Base-by-base conservation (phyloP, 1,139 yeast species). In the Blastobotrys proliferans region DNA sequence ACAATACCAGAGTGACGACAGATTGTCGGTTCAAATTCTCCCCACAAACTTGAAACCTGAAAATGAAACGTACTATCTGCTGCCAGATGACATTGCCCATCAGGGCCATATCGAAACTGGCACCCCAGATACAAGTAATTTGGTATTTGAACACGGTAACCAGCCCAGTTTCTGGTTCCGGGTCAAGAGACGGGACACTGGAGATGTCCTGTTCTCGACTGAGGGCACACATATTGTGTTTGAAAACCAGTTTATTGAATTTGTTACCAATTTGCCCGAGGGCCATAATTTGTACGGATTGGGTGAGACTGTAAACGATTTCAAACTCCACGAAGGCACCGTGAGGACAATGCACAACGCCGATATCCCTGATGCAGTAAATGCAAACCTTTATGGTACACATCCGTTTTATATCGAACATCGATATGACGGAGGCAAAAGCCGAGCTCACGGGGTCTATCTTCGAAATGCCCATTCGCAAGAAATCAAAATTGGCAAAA, bases 251-350 rank as follows among this genome's bases (percentile, higher is more conserved):
- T 64, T 63, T 43, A 44, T 63, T 25, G 67, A 62, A 47, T 57
- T 63, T 50, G 59, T 60, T 44, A 61, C 67, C 20, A 39, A 55
- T 6, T 51, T 63, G 32, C 67, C 67, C 2, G 35, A 51, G 30
- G 59, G 54, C 13, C 64, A 64, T 45, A 51, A 54, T 17, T 51
- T 62, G 21, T 54, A 60, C 29, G 69, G 69, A 1, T 51, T 65
- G 11, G 69, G 69, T 20, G 69, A 65, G 44, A 54, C 63, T 2
- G 56, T 65, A 38, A 64, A 58, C 34, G 66, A 65, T 2, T 58
- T 59, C 19, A 49, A 58, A 26, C 56, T 58, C 45, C 51, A 46
- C 29, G 67, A 65, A 2, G 65, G 62, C 35, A 54, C 57, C 2
- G 48, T 39, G n/a, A 38, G 55, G 16, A 50, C 58, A 11, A 26